A percentile compares a stretch with the other conserved stretches of the same genome.
Conservation (phyloP, 73 alveolate species). For the Urostyla sp. region DNA sequence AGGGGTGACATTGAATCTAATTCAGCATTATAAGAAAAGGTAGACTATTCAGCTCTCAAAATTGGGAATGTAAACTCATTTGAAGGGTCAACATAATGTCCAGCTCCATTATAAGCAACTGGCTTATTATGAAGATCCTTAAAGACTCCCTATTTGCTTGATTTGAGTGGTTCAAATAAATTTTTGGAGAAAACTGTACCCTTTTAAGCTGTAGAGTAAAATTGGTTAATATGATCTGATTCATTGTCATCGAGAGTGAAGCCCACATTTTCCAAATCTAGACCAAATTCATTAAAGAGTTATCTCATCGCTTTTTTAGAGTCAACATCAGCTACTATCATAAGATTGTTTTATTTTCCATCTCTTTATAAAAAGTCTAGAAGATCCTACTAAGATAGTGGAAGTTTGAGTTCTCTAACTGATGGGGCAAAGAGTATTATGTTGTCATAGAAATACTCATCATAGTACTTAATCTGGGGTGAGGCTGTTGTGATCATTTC, state of each 20-base stretch:
- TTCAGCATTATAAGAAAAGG: constrained; percentile 50
- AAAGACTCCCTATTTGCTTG: not conserved
- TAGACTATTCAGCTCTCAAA: constrained; percentile 66
- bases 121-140: constrained; percentile 13
- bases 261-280: constrained; percentile 65
- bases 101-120: constrained; percentile 67
- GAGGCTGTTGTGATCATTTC: constrained; percentile 54
- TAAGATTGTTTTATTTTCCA: constrained; percentile 57
- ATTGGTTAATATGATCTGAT: too few relatives aligned
- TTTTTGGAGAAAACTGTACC: constrained; percentile 3
- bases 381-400: constrained; percentile 1
- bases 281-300: constrained; percentile 70
- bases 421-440: constrained; percentile 75
- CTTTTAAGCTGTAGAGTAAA: not conserved
- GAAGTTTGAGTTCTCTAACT: constrained; percentile 13
- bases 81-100: constrained; percentile 59
- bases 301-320: constrained; percentile 55
- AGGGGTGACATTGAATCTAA: constrained; percentile 46
- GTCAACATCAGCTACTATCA: constrained; percentile 69
- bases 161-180: constrained; percentile 22
- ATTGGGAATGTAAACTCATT: constrained; percentile 73
- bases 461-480: constrained; percentile 64
- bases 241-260: too few relatives aligned
- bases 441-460: constrained; percentile 67
- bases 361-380: constrained; percentile 6